Conservation (phyloP, 2,329 filamentous ascomycete genomes). For the Verticillium nonalfalfae region DNA sequence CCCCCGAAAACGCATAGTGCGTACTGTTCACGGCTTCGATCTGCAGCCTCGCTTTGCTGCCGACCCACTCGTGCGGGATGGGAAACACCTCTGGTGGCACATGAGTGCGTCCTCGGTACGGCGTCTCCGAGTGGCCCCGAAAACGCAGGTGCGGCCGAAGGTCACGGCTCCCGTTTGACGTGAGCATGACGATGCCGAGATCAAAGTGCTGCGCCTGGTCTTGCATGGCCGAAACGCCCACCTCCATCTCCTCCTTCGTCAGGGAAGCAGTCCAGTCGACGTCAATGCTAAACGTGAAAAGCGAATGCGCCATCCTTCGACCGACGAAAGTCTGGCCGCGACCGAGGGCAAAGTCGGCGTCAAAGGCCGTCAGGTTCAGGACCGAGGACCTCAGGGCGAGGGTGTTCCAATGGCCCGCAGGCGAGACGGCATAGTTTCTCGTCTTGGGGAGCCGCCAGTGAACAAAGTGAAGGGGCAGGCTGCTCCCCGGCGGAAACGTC, state of each 20-base stretch:
- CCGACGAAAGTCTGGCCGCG: slow-evolving; percentile 37
- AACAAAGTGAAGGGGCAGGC: slow-evolving; percentile 36
- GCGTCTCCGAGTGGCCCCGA: slow-evolving; percentile 11
- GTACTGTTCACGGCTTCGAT: slow-evolving; percentile 10
- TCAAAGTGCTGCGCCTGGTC: slow-evolving; percentile 47
- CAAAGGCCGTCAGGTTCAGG: slow-evolving; percentile 21
- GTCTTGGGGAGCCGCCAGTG: slow-evolving; percentile 37
- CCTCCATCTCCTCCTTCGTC: slow-evolving; percentile 32
- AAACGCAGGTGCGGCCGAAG: slow-evolving; percentile 8
- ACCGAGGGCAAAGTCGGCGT: slow-evolving; percentile 24
- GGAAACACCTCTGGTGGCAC: slow-evolving; percentile 2
- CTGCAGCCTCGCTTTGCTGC: slow-evolving; percentile 4
- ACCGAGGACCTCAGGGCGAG: slow-evolving; percentile 14
- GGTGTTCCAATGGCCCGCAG: slow-evolving; percentile 27
- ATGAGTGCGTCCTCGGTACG: slow-evolving; percentile 4
- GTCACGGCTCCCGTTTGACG: neutral
- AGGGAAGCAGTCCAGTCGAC: slow-evolving; percentile 32
- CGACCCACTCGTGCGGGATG: slow-evolving; percentile 4
- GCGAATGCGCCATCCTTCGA: slow-evolving; percentile 46
- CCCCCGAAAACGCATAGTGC: slow-evolving; percentile 8
- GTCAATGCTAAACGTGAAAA: slow-evolving; percentile 44
- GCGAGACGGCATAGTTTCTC: slow-evolving; percentile 28
- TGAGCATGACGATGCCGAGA: slow-evolving; percentile 31
- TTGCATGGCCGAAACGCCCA: slow-evolving; percentile 46
- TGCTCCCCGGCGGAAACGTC: slow-evolving; percentile 30